Conservation (phyloP, 2,329 filamentous ascomycete genomes). For the Thelonectria rubi region DNA sequence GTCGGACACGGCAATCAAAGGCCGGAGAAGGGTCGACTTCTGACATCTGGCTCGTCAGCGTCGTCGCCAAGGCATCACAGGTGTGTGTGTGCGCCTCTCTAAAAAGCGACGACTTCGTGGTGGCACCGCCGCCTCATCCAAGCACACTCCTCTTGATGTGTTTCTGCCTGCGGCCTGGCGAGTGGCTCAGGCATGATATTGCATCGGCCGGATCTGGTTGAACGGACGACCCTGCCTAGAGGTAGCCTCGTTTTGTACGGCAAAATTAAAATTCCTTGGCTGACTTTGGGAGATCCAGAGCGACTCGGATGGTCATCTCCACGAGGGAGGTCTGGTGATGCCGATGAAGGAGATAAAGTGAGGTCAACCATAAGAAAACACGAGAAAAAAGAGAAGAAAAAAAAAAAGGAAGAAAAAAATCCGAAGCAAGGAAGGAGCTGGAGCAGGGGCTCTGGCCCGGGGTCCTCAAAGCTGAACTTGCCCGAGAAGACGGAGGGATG, state of each 20-base stretch:
- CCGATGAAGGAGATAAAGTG: background rate
- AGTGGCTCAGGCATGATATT: background rate
- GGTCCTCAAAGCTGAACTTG: slow-evolving; percentile 1
- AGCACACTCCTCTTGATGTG: background rate
- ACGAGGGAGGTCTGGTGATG: background rate
- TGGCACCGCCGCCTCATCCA: background rate
- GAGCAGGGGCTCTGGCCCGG: too few species aligned
- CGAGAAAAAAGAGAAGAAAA: background rate
- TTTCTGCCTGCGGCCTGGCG: background rate
- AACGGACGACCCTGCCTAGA: background rate
- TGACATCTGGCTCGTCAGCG: slow-evolving; percentile 8
- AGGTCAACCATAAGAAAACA: background rate
- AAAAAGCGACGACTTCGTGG: slow-evolving; percentile 16
- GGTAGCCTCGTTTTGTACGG: background rate
- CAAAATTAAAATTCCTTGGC: background rate
- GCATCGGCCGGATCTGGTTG: background rate
- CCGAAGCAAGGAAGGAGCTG: background rate
- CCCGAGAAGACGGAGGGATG: background rate
- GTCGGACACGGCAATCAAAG: background rate
- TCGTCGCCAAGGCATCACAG: background rate
- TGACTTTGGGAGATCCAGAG: background rate
- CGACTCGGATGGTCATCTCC: background rate
- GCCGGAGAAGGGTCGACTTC: background rate
- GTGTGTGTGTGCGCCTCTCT: background rate
- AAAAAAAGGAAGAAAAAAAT: background rate